Percentiles rank a stretch among this genome's conserved stretches.
Evolutionary conservation across 2,329 filamentous ascomycete genomes (phyloP).

Genomic region (Phaeophleospora eucalypticola): DNA sequence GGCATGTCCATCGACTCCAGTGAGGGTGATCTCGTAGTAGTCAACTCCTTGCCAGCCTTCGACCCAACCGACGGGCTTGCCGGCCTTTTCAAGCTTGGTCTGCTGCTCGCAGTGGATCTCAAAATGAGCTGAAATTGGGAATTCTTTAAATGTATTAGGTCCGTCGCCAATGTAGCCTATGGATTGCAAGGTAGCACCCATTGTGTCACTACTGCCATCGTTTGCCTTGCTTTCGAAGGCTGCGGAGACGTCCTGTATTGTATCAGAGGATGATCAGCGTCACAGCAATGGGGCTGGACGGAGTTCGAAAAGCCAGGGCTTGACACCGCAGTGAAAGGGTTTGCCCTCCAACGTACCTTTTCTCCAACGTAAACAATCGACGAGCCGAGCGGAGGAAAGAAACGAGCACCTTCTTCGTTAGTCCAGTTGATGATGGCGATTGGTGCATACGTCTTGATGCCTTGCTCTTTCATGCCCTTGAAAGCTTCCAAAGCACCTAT

Average conservation of each 20-base stretch:
- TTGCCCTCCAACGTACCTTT: conserved; percentile 2
- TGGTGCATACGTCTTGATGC: conserved; percentile 22
- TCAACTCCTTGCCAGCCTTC: conserved; percentile 26
- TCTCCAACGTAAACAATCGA: conserved; percentile 23
- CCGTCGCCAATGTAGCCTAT: conserved; percentile 33
- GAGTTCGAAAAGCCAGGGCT: too few species aligned
- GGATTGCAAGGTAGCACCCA: conserved; percentile 29
- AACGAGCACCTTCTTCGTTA: conserved; percentile 25
- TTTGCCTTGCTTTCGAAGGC: conserved; percentile 25
- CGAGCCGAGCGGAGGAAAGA: conserved; percentile 17
- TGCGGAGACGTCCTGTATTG: conserved; percentile 17
- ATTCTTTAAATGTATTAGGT: conserved; percentile 18
- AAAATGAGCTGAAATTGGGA: conserved; percentile 25
- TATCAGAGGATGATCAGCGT: not conserved
- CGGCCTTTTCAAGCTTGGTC: conserved; percentile 16
- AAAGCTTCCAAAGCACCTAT: conserved; percentile 18
- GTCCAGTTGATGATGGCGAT: conserved; percentile 29
- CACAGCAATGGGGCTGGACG: too few species aligned
- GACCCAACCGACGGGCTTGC: conserved; percentile 21
- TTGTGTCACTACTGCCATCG: conserved; percentile 14
- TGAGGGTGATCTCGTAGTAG: conserved; percentile 8
- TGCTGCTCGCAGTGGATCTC: conserved; percentile 26
- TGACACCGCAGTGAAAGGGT: too few species aligned
- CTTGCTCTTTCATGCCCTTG: conserved; percentile 30
- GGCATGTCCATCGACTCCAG: conserved; percentile 27